Evolutionary conservation across 2,329 filamentous ascomycete species (phyloP).

Genomic region (Colletotrichum sp.): DNA sequence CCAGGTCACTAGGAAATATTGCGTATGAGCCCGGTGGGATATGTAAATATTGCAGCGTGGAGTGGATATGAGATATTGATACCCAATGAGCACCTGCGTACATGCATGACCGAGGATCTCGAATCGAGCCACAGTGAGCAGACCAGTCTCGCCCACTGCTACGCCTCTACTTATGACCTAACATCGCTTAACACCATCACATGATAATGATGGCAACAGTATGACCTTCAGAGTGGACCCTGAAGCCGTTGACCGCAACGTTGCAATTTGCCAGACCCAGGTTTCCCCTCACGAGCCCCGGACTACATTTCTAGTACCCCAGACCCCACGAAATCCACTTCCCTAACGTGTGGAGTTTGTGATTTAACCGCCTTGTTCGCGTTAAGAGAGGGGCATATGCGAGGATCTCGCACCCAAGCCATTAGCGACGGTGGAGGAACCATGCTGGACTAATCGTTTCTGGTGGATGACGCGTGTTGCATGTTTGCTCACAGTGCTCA

Average conservation of each 20-base stretch:
- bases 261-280: neutral
- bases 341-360: neutral
- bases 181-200: neutral
- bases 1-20: neutral
- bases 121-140: neutral
- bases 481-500: neutral
- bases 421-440: neutral
- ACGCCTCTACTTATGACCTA: no score
- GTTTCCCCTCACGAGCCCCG: neutral
- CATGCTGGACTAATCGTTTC: neutral
- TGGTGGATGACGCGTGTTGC: neutral
- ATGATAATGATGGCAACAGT: neutral
- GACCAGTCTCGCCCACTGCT: neutral
- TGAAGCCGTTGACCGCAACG: neutral
- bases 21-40: neutral
- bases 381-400: neutral
- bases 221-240: neutral
- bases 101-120: neutral
- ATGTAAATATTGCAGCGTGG: neutral
- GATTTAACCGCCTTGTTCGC: neutral
- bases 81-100: neutral
- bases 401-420: neutral
- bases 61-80: neutral
- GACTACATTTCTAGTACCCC: neutral
- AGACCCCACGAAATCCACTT: conserved; percentile 9